Evolutionary conservation across 805 yeast species (phyloP), one percentile per base, ranked within the genome.

Genomic region (Nakazawaea molendinolei): DNA sequence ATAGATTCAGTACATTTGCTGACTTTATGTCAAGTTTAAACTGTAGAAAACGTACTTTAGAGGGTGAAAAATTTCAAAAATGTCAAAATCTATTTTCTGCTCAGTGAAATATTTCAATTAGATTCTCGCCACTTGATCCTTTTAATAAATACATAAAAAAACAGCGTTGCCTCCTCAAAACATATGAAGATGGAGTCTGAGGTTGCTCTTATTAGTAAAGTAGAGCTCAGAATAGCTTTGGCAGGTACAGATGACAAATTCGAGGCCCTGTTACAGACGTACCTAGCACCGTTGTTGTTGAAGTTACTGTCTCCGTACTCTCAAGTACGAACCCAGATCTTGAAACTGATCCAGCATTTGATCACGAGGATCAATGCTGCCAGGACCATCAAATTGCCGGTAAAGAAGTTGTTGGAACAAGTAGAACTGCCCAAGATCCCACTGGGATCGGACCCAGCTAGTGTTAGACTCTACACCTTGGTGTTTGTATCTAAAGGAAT

Each of bases 161-260:
- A n/a, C n/a, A n/a, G n/a, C n/a, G n/a, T n/a, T n/a, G n/a, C n/a
- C n/a, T n/a, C n/a, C n/a, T n/a, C n/a, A n/a, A n/a, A n/a, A n/a
- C n/a, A n/a, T n/a, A n/a, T n/a, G n/a, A 30, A 21, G 21, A 25
- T 34, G 34, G 66, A 58, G 27, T 60, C 69, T 24, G 94, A 85
- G 49, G 55, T 78, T 31, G 65, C 71, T 1, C 58, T 84, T 39
- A 68, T 85, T 25, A 77, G 79, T 48, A 82, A 79, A 51, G 96
- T 85, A 1, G 97, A 89, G 55, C 70, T 89, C 33, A 65, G 86
- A 26, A 65, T 90, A 14, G 90, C 94, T 1, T 60, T 90, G 28
- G 85, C 97, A 0, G 74, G 72, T 33, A 63, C 79, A 0, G 82
- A 79, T 31, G 66, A 58, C 3, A 82, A 81, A 49, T 70, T 87